phyloP scores from a whole-genome alignment of 352 stramenopile species.

The Phytopythium kandeliae region DNA sequence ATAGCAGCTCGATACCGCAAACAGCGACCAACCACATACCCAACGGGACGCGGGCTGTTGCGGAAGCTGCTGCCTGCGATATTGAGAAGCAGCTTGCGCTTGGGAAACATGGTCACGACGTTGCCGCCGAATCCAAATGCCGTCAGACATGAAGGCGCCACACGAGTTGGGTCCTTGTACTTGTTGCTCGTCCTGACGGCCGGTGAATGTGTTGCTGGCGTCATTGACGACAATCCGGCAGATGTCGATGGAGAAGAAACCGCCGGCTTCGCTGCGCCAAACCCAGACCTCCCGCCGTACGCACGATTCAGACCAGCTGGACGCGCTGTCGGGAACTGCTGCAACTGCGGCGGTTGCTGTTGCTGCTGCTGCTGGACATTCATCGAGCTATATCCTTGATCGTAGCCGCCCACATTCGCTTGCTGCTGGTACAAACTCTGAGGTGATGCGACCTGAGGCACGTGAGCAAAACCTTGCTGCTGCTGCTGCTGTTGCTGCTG shows the following conservation, averaged over 20 bases:
- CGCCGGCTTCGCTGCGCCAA: background rate
- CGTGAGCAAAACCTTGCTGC: background rate
- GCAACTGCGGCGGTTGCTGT: slow-evolving; percentile 4
- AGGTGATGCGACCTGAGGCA: slow-evolving; percentile 1
- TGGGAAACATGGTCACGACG: slow-evolving; percentile 87
- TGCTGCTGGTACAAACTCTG: slow-evolving; percentile 1
- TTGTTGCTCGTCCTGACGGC: slow-evolving; percentile 49
- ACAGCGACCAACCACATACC: slow-evolving; percentile 26
- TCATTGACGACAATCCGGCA: background rate
- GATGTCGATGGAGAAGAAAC: background rate
- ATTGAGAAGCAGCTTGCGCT: slow-evolving; percentile 77
- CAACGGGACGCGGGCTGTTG: slow-evolving; percentile 52
- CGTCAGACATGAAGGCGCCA: slow-evolving; percentile 63
- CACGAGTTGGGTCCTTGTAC: slow-evolving; percentile 79
- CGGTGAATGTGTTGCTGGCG: slow-evolving; percentile 7
- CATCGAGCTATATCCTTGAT: background rate
- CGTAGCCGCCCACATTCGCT: background rate
- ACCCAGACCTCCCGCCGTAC: background rate
- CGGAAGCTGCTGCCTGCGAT: slow-evolving; percentile 44
- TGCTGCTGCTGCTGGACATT: slow-evolving; percentile 8
- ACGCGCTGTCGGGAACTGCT: slow-evolving; percentile 4
- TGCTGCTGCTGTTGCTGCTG: slow-evolving; percentile 12
- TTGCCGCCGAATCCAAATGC: slow-evolving; percentile 87
- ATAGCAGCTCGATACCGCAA: background rate
- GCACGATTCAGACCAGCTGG: background rate